Evolutionary conservation across 495 filamentous ascomycete genomes (phyloP), one percentile per base, ranked within the genome.

Genomic region (Collariella sp.): DNA sequence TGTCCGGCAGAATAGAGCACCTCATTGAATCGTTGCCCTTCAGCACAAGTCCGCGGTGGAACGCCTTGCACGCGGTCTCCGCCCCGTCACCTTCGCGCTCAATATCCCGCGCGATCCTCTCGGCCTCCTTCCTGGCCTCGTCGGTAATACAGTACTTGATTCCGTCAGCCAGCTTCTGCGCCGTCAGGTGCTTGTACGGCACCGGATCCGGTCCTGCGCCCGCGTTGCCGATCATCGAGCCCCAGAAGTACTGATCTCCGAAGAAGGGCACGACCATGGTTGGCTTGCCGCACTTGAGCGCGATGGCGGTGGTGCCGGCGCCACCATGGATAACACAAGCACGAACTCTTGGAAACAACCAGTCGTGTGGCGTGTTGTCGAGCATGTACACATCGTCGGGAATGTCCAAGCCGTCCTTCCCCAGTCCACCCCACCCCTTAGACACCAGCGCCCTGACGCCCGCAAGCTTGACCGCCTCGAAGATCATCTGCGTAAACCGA

Each of bases 181-280:
- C 74, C 3, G 73, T 85, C 0, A 93, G 67, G 2, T 74, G 70
- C 62, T 86, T 88, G 67, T 89, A 84, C 0, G 84, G 86, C n/a
- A 90, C 79, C 1, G 86, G 82, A 24, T 76, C 67, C 1, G 85
- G 79, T 1, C 88, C 88, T 13, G 86, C 86, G 3, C 79, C 78
- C 2, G 82, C 76, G 19, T 72, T 73, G 0, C 77, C 77, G 3
- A 91, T 75, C 80, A 89, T 89, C 5, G 75, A 67, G 10, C 87
- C 88, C 89, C 89, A 95, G 66, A 93, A 93, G 15, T 81, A 76
- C 68, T 95, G 88, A 56, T 86, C 83, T 0, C 83, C 83, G 58
- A 86, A 86, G 65, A 86, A 86, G 5, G 83, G 82, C 2, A 85
- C 80, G 26, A 86, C 72, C 74, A 85, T 80, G 16, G 80, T 84